Conservation (phyloP, 768 basidiomycete species). For the Podaxis sp. region DNA sequence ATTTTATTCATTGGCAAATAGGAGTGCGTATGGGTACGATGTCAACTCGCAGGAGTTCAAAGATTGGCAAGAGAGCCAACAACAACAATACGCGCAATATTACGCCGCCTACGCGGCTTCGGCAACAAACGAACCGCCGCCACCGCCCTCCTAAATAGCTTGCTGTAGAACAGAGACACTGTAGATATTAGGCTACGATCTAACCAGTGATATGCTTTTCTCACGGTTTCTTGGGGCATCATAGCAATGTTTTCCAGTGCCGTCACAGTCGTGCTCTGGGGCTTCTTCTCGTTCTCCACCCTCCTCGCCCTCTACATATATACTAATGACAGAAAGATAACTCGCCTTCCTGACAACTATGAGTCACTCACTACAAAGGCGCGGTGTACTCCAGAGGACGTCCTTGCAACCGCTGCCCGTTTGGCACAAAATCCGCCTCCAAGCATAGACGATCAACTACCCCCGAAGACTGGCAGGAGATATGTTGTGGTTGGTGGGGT, state of each 20-base stretch:
- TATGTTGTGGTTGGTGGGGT: conserved; percentile 80
- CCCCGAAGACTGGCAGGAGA: conserved; percentile 64
- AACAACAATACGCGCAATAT: conserved; percentile 71
- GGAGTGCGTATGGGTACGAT: conserved; percentile 86
- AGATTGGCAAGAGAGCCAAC: conserved; percentile 74
- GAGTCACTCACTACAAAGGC: conserved; percentile 41
- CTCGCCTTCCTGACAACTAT: conserved; percentile 43
- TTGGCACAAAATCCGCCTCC: conserved; percentile 30
- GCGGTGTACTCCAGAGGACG: conserved; percentile 42
- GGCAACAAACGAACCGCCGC: conserved; percentile 22
- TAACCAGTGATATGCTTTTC: neutral
- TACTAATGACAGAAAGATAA: conserved; percentile 52
- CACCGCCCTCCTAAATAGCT: conserved; percentile 29
- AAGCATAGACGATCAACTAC: conserved; percentile 39
- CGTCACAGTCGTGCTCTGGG: neutral
- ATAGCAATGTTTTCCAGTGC: neutral
- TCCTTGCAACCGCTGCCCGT: conserved; percentile 30
- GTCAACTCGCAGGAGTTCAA: conserved; percentile 80
- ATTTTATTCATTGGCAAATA: conserved; percentile 21
- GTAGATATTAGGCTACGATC: conserved; percentile 11
- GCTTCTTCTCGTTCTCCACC: neutral
- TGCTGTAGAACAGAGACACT: neutral
- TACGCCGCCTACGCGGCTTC: conserved; percentile 48
- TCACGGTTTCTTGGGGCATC: neutral
- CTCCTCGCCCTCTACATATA: conserved; percentile 26